phyloP scores from a whole-genome alignment of 306 rosid genomes.

The Sechiopsis laciniata region DNA sequence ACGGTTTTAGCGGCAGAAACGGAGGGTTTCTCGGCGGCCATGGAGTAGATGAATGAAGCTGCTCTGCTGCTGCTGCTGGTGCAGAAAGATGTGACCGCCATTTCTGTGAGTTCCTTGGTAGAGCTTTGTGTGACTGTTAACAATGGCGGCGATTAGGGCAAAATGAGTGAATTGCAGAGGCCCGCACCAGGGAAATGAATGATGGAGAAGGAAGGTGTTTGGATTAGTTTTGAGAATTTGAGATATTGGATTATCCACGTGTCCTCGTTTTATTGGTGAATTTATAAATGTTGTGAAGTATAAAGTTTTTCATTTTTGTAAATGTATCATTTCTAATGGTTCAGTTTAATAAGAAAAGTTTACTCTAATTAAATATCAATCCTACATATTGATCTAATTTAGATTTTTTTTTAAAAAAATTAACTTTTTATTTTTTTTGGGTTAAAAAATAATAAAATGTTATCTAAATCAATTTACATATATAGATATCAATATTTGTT shows the following conservation, averaged over 20 bases:
- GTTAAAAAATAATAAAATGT: too few relatives aligned
- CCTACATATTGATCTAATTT: too few relatives aligned
- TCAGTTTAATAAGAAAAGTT: too few relatives aligned
- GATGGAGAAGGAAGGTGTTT: constrained; percentile 23
- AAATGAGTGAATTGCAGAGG: background rate
- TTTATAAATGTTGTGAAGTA: too few relatives aligned
- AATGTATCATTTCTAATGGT: too few relatives aligned
- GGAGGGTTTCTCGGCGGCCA: constrained; percentile 65
- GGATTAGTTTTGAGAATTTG: constrained; percentile 28
- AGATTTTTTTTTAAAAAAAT: too few relatives aligned
- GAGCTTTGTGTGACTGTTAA: too few relatives aligned
- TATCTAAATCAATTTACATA: too few relatives aligned
- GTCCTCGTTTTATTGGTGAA: constrained; percentile 24
- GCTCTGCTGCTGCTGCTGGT: constrained; percentile 33
- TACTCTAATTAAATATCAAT: too few relatives aligned
- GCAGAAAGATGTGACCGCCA: constrained; percentile 49
- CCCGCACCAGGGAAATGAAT: constrained; percentile 18
- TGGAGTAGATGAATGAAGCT: constrained; percentile 29
- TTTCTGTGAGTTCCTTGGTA: constrained; percentile 17
- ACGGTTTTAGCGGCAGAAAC: constrained; percentile 52
- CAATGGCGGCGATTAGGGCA: constrained; percentile 3
- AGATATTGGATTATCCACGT: constrained; percentile 31
- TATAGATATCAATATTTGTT: too few relatives aligned
- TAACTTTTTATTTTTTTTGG: too few relatives aligned
- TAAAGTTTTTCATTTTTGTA: too few relatives aligned